Percentiles rank a stretch among this genome's conserved stretches.
Conservation (phyloP, 768 basidiomycete genomes). For the Mycena floridula region DNA sequence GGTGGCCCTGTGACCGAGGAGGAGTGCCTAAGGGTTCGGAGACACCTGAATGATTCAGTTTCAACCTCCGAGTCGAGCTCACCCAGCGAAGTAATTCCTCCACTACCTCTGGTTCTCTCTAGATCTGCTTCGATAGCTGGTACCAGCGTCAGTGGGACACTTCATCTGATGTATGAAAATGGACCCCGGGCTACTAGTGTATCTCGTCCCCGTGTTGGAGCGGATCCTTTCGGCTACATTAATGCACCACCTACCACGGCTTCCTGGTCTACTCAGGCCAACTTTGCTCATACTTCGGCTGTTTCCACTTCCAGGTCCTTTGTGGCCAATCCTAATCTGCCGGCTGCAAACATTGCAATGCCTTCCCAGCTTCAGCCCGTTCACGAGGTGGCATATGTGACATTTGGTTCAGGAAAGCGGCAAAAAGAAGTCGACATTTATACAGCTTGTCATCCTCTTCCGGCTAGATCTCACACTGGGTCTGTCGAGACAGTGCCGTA, state of each 20-base stretch:
- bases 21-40: slow-evolving; percentile 24
- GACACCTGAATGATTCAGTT: slow-evolving; percentile 30
- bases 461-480: slow-evolving; percentile 47
- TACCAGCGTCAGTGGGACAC: neutral
- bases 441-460: slow-evolving; percentile 63
- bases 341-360: slow-evolving; percentile 28
- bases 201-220: slow-evolving; percentile 10
- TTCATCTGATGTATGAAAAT: no score
- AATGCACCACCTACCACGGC: slow-evolving; percentile 33
- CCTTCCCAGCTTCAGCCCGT: slow-evolving; percentile 51
- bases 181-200: no score
- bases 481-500: slow-evolving; percentile 59
- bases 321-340: slow-evolving; percentile 22
- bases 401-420: slow-evolving; percentile 80
- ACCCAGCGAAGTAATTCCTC: no score
- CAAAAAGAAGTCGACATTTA: slow-evolving; percentile 82
- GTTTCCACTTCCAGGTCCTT: no score
- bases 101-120: no score
- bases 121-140: neutral
- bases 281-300: slow-evolving; percentile 18
- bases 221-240: slow-evolving; percentile 63
- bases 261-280: slow-evolving; percentile 2
- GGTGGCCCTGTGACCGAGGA: no score
- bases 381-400: slow-evolving; percentile 71
- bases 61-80: no score